A percentile compares a stretch with the other conserved stretches of the same genome.
Evolutionary conservation across 805 yeast genomes (phyloP).

Genomic region (Myxozyma udenii): DNA sequence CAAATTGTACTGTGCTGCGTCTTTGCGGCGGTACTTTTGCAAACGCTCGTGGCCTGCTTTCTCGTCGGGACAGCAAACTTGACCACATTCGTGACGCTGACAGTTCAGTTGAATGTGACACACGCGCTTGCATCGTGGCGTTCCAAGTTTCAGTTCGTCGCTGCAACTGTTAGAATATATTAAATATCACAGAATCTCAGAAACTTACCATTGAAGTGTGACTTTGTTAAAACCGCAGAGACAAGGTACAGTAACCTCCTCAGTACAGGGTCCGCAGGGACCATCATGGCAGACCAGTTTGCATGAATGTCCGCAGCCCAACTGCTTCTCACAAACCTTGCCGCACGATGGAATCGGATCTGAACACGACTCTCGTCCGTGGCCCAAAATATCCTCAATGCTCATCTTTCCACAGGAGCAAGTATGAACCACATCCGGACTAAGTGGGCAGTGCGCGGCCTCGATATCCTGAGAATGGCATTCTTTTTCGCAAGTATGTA

Average conservation of each 20-base stretch:
- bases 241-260: conserved; percentile 53
- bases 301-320: conserved; percentile 74
- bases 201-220: conserved; percentile 21
- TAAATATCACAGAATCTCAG: neutral
- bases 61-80: conserved; percentile 68
- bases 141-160: conserved; percentile 15
- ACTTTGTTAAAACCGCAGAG: conserved; percentile 50
- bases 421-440: conserved; percentile 57
- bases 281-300: conserved; percentile 73
- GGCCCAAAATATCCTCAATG: conserved; percentile 42
- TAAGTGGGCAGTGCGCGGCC: conserved; percentile 53
- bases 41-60: conserved; percentile 52
- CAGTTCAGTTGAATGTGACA: conserved; percentile 76
- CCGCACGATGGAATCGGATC: conserved; percentile 81
- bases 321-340: conserved; percentile 55
- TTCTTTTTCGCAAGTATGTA: conserved; percentile 49
- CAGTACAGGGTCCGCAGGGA: conserved; percentile 65
- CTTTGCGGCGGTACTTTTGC: conserved; percentile 18
- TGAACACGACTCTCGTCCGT: conserved; percentile 55
- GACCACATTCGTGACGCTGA: conserved; percentile 71
- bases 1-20: conserved; percentile 39
- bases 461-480: conserved; percentile 55
- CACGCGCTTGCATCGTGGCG: conserved; percentile 63
- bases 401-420: conserved; percentile 79
- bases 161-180: conserved; percentile 1